phyloP scores from a whole-genome alignment of 176 grass and related monocot species.

The Elaeis guineensis region DNA sequence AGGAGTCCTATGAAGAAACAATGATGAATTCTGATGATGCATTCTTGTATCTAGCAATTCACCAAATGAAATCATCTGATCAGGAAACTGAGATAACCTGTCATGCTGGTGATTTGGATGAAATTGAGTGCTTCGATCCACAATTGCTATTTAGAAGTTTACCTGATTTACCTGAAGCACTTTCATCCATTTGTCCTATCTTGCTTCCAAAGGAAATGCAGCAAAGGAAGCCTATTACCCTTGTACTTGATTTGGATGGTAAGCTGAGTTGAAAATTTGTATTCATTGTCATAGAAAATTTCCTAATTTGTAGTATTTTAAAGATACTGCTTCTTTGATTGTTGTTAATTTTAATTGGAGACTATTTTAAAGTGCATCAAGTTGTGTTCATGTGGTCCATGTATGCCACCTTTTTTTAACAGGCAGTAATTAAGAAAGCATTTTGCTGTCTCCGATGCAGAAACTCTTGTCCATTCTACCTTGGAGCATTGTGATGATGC shows the following conservation, averaged over 20 bases:
- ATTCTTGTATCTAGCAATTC: constrained; percentile 53
- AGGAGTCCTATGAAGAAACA: constrained; percentile 10
- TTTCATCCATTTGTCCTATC: constrained; percentile 26
- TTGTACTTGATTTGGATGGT: constrained; percentile 99
- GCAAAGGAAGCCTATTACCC: constrained; percentile 57
- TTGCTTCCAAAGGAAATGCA: constrained; percentile 20
- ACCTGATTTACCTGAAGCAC: constrained; percentile 62
- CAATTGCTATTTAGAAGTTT: constrained; percentile 44
- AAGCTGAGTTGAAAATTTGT: constrained; percentile 19
- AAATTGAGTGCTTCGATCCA: constrained; percentile 52
- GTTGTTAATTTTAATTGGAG: no score
- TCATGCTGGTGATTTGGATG: constrained; percentile 23
- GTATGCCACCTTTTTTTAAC: no score
- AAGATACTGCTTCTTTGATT: not conserved
- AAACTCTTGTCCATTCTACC: constrained; percentile 96
- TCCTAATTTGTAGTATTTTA: no score
- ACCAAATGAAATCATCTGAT: constrained; percentile 40
- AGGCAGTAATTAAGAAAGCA: no score
- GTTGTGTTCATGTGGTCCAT: no score
- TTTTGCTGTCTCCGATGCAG: constrained; percentile 28
- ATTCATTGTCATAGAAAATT: no score
- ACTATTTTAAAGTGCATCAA: no score
- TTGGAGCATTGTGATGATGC: constrained; percentile 52
- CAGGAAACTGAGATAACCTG: constrained; percentile 35
- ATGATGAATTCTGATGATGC: constrained; percentile 49